Percentiles rank a stretch among this genome's conserved stretches.
Conservation (phyloP, 2,329 filamentous ascomycete species). For the Rhynchosporium graminicola region DNA sequence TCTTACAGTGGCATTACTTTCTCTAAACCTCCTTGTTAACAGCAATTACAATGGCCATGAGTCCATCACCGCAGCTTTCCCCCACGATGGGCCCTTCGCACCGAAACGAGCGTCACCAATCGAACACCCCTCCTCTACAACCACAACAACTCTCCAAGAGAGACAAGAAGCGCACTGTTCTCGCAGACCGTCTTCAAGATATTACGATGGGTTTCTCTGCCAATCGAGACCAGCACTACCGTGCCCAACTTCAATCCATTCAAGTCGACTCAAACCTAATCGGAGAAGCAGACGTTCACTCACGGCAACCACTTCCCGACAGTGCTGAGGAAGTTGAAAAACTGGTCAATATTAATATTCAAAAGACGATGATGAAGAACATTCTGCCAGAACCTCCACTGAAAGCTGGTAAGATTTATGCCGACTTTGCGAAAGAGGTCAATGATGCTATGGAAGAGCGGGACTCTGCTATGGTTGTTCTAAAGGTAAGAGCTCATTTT, state of each 20-base stretch:
- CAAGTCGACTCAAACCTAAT: conserved; percentile 88
- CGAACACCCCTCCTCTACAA: conserved; percentile 39
- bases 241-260: conserved; percentile 87
- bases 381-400: conserved; percentile 43
- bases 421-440: conserved; percentile 80
- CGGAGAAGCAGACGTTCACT: conserved; percentile 80
- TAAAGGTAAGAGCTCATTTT: conserved; percentile 64
- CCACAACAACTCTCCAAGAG: conserved; percentile 65
- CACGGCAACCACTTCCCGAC: conserved; percentile 65
- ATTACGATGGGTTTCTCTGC: conserved; percentile 77
- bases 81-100: conserved; percentile 34
- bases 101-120: conserved; percentile 35
- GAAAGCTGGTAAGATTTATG: conserved; percentile 81
- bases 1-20: not conserved
- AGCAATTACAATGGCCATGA: conserved; percentile 32
- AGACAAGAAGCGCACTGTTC: conserved; percentile 83
- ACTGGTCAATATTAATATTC: conserved; percentile 38
- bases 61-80: conserved; percentile 38
- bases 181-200: conserved; percentile 75
- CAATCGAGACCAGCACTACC: conserved; percentile 81
- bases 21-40: not conserved
- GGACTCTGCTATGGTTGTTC: conserved; percentile 77
- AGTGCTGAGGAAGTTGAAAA: conserved; percentile 45
- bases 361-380: conserved; percentile 40
- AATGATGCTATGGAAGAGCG: conserved; percentile 86